Conservation (phyloP, 345 rosid genomes). For the Boechera retrofracta region DNA sequence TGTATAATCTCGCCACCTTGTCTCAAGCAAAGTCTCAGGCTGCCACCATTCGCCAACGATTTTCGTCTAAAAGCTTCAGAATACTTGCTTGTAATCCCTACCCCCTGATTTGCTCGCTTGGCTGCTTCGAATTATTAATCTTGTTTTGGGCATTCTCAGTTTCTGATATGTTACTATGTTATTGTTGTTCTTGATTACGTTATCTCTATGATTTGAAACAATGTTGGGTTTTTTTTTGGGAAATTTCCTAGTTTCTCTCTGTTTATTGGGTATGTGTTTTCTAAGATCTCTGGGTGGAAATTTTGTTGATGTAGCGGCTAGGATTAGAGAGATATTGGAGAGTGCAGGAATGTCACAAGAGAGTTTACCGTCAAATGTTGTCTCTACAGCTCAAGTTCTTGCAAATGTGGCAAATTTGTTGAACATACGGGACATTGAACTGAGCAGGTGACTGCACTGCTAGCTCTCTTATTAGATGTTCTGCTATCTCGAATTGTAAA, state of each 20-base stretch:
- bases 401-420: constrained; percentile 89
- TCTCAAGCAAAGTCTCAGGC: constrained; percentile 92
- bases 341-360: constrained; percentile 61
- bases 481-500: background rate
- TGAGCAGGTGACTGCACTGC: constrained; percentile 68
- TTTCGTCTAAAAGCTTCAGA: constrained; percentile 89
- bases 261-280: background rate
- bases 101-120: constrained; percentile 2
- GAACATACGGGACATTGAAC: constrained; percentile 88
- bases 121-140: background rate
- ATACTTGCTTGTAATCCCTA: constrained; percentile 33
- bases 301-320: constrained; percentile 65
- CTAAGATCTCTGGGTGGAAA: constrained; percentile 2
- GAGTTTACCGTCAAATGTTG: constrained; percentile 59
- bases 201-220: background rate
- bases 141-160: background rate
- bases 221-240: background rate
- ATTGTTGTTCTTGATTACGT: background rate
- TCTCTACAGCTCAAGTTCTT: constrained; percentile 85
- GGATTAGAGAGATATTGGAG: constrained; percentile 88
- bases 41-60: constrained; percentile 82
- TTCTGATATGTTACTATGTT: background rate
- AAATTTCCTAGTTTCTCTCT: background rate
- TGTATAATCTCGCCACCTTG: constrained; percentile 73
- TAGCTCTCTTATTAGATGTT: background rate